phyloP scores from a whole-genome alignment of 2,329 filamentous ascomycete genomes.

The Aspergillaceae sp. region DNA sequence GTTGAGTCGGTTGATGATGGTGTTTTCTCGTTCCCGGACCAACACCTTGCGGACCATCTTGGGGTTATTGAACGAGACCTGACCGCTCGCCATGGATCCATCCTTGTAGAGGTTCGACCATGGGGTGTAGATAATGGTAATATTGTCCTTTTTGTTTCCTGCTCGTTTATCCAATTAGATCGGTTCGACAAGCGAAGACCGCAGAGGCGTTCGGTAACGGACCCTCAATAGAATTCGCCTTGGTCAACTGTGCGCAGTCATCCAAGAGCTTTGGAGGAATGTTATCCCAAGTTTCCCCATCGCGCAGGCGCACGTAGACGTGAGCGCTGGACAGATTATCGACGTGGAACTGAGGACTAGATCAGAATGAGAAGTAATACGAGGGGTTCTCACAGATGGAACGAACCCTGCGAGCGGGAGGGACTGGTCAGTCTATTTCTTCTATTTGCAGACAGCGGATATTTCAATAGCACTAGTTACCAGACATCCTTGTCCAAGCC shows the following conservation, averaged over 20 bases:
- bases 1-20: conserved; percentile 93
- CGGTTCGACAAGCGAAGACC: neutral
- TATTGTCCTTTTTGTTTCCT: conserved; percentile 98
- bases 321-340: conserved; percentile 96
- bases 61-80: conserved; percentile 87
- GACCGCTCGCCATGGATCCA: conserved; percentile 88
- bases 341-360: conserved; percentile 66
- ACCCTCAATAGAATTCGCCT: conserved; percentile 98
- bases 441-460: neutral
- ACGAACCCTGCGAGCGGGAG: conserved; percentile 23
- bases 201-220: conserved; percentile 10
- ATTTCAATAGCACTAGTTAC: conserved; percentile 37
- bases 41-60: conserved; percentile 75
- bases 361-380: conserved; percentile 4
- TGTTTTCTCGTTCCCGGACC: conserved; percentile 72
- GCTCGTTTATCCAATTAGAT: conserved; percentile 9
- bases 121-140: conserved; percentile 93
- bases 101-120: conserved; percentile 96
- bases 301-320: conserved; percentile 79
- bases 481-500: conserved; percentile 95
- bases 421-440: conserved; percentile 2
- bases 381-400: neutral
- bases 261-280: conserved; percentile 66
- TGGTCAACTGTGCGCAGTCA: conserved; percentile 94
- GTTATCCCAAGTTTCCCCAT: conserved; percentile 73